phyloP scores from a whole-genome alignment of 106 monocot genomes.

The Amphibolis antarctica region DNA sequence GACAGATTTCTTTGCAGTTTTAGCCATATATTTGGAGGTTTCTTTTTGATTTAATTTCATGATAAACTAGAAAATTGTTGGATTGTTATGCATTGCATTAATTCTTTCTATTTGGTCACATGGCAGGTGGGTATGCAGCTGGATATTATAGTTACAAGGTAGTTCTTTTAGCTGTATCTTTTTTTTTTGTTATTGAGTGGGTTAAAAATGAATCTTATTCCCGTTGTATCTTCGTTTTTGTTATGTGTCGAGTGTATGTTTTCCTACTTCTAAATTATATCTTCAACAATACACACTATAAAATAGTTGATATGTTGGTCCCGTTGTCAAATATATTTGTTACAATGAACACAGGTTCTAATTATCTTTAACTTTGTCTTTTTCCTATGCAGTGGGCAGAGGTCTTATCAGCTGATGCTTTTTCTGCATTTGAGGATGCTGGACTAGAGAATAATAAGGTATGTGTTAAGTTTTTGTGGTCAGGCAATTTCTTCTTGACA shows the following conservation, averaged over 20 bases:
- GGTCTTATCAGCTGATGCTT: constrained; percentile 94
- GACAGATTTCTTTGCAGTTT: constrained; percentile 98
- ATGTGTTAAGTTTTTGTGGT: neutral
- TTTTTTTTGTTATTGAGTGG: too few species aligned
- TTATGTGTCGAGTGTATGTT: too few species aligned
- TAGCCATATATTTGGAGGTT: constrained; percentile 97
- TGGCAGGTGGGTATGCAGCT: constrained; percentile 94
- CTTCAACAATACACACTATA: too few species aligned
- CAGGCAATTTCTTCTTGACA: neutral
- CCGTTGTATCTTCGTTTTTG: too few species aligned
- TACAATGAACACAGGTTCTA: too few species aligned
- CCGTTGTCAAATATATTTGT: too few species aligned
- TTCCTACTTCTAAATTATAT: too few species aligned
- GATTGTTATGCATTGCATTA: neutral
- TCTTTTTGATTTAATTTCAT: neutral
- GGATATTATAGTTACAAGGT: constrained; percentile 99
- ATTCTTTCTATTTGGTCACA: constrained; percentile 1
- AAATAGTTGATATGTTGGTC: too few species aligned
- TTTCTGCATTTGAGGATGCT: constrained; percentile 97
- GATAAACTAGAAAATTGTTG: neutral
- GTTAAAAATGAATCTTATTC: too few species aligned
- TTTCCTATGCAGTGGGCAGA: constrained; percentile 74
- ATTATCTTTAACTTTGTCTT: neutral
- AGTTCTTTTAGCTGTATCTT: neutral
- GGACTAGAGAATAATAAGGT: constrained; percentile 84